Base-by-base conservation (phyloP, 805 yeast genomes). In the Barnettozyma pratensis region DNA sequence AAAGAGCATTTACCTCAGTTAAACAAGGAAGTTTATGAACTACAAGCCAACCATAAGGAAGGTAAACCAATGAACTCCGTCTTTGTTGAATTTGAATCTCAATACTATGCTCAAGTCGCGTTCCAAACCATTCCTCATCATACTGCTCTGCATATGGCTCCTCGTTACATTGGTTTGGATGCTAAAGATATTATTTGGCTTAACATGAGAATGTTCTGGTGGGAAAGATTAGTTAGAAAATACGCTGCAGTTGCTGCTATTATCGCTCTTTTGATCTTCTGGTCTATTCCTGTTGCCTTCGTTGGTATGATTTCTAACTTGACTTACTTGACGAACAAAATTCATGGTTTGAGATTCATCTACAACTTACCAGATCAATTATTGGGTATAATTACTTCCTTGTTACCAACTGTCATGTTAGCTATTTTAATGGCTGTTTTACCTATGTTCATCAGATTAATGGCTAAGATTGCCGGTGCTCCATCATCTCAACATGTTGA, bases 251-350 rank as follows among this genome's bases (percentile, higher is more conserved):
- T 68, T 35, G 71, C 78, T 12, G 80, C 79, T 2, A 76, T 85
- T 47, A 57, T 68, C 26, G 86, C 81, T 1, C 58, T 83, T 40
- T 72, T 84, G 45, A 60, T 81, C 31, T 69, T 82, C 56, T 86
- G 95, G 95, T 76, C 91, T 48, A 67, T 85, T 54, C 92, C 92
- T 11, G 89, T 84, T 38, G 84, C 91, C 3, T 81, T 85, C 63
- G 89, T 85, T 42, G 91, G 91, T 75, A 61, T 81, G 60, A 72
- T 85, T 49, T 84, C 91, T 4, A 85, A 85, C 59, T 67, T 85
- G 53, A 78, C 83, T 19, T 76, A 76, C 56, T 70, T 85, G 59
- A 83, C 83, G 6, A 71, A 80, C 49, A 77, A 77, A 53, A 57
- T 81, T 34, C 77, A 64, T 27, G 78, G 79, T 67, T 72, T 85